Conservation (phyloP, 192 early-diverging fungal genomes). For the Podila epicladia region DNA sequence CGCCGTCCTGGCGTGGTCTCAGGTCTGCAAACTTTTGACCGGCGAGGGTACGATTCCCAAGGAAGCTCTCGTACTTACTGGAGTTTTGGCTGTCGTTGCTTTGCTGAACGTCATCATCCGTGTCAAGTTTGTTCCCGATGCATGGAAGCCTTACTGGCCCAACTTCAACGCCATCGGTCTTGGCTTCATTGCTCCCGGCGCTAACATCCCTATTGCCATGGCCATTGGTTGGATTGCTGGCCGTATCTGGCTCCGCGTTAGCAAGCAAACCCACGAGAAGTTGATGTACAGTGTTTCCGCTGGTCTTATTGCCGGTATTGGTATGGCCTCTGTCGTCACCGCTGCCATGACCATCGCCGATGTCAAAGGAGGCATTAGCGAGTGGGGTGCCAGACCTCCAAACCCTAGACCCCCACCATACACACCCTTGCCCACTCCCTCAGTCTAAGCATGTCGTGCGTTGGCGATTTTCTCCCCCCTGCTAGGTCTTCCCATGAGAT, state of each 20-base stretch:
- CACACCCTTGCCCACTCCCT: no score
- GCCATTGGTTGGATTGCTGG: conserved; percentile 51
- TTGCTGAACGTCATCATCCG: conserved; percentile 46
- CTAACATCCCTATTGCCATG: conserved; percentile 61
- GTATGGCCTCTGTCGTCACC: conserved; percentile 59
- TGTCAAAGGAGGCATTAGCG: conserved; percentile 32
- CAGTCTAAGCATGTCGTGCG: no score
- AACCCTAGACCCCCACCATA: no score
- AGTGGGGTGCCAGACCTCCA: conserved; percentile 5
- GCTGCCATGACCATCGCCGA: conserved; percentile 55
- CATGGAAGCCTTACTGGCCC: conserved; percentile 63
- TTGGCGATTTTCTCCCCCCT: no score
- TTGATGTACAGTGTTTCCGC: conserved; percentile 57
- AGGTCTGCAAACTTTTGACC: conserved; percentile 56
- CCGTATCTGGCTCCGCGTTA: conserved; percentile 54
- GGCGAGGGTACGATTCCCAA: conserved; percentile 49
- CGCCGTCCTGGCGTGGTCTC: conserved; percentile 55
- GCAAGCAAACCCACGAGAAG: conserved; percentile 29
- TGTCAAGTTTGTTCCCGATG: conserved; percentile 60
- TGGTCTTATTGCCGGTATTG: conserved; percentile 63
- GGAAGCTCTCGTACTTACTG: conserved; percentile 55
- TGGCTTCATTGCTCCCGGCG: conserved; percentile 61
- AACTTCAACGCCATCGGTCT: conserved; percentile 67
- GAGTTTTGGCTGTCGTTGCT: conserved; percentile 51
- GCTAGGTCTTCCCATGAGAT: no score